Percentiles rank a stretch among this genome's conserved stretches.
Evolutionary conservation across 176 grass and related monocot species (phyloP).

Genomic region (Miscanthus lutarioriparius): DNA sequence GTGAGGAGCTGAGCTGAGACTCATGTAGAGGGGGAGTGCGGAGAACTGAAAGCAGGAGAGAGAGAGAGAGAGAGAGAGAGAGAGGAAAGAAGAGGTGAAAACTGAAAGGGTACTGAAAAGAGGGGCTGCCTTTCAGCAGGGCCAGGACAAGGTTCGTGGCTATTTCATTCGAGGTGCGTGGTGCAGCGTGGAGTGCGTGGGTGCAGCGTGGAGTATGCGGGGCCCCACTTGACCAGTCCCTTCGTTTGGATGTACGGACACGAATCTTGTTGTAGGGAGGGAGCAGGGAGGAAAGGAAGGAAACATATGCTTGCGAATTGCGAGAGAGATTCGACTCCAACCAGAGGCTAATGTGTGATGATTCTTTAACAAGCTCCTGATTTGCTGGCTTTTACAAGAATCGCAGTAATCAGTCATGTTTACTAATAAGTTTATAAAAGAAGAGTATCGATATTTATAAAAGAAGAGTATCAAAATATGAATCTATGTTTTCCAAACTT

Average conservation of each 20-base stretch:
- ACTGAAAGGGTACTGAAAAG: neutral
- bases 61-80: no score
- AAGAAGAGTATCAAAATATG: no score
- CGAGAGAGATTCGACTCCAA: neutral
- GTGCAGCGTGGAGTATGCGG: neutral
- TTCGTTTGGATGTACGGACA: neutral
- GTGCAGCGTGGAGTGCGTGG: neutral
- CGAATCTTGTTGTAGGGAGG: neutral
- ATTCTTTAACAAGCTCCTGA: neutral
- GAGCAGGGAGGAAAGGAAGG: neutral
- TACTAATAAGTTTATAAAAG: neutral
- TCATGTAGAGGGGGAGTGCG: no score
- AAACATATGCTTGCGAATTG: neutral
- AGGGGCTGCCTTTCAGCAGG: slow-evolving; percentile 11
- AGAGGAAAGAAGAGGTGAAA: neutral
- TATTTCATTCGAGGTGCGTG: slow-evolving; percentile 25
- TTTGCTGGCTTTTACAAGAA: neutral
- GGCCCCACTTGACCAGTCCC: neutral
- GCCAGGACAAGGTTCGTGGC: slow-evolving; percentile 29
- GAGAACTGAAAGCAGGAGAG: no score
- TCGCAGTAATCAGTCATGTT: neutral
- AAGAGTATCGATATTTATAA: neutral
- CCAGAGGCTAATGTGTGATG: neutral
- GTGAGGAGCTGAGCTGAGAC: neutral
- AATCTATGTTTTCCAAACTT: no score